Conservation (phyloP, 106 monocot species). For the Dendrobium officinale region DNA sequence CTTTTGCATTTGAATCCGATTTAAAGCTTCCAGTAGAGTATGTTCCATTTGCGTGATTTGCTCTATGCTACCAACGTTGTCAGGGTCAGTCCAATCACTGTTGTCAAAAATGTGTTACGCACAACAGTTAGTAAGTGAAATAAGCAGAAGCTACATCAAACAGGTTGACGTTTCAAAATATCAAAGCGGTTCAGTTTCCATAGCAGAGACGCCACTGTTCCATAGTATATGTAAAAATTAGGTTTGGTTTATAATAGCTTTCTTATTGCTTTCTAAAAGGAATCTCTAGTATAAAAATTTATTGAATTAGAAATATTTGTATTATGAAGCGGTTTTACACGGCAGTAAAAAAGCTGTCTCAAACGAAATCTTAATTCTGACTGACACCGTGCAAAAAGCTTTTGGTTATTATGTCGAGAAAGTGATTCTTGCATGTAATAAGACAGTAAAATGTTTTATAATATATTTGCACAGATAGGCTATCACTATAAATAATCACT, state of each 20-base stretch:
- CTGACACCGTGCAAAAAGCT: background rate
- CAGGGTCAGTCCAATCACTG: conserved; percentile 73
- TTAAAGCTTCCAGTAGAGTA: conserved; percentile 49
- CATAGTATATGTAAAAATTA: background rate
- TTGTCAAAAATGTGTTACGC: background rate
- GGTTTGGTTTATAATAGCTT: too few species aligned
- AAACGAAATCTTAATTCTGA: background rate
- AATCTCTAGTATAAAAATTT: too few species aligned
- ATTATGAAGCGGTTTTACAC: too few species aligned
- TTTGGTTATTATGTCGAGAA: background rate
- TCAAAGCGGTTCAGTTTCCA: background rate
- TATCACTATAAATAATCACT: background rate
- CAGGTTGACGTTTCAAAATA: background rate
- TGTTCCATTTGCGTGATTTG: conserved; percentile 72
- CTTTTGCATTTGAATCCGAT: conserved; percentile 46
- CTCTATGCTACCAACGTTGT: conserved; percentile 52
- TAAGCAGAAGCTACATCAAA: background rate
- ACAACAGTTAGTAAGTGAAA: background rate
- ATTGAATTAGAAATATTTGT: too few species aligned
- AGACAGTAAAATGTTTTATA: background rate
- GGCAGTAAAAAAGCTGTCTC: too few species aligned
- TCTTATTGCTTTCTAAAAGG: too few species aligned
- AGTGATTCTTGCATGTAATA: background rate
- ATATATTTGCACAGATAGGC: background rate
- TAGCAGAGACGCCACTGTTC: background rate